Conservation (phyloP, 176 grass and related monocot species). For the bread wheat (Triticum aestivum) region DNA sequence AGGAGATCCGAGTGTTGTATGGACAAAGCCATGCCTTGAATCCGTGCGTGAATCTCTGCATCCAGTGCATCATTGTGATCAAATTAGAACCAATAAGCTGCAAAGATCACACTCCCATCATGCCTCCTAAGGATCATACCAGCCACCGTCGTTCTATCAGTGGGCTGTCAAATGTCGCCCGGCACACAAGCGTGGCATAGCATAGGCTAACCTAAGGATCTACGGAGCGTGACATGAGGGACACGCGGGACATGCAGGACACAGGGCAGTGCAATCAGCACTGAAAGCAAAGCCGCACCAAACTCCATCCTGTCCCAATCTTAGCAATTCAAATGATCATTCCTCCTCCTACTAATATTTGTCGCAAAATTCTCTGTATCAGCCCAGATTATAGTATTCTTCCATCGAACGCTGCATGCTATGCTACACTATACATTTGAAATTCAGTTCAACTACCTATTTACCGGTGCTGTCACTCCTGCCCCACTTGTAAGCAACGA, state of each 20-base stretch:
- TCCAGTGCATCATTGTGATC: too few relatives aligned
- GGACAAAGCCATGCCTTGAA: too few relatives aligned
- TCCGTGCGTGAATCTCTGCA: too few relatives aligned
- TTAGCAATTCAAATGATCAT: background rate
- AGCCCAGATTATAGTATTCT: background rate
- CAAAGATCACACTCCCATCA: too few relatives aligned
- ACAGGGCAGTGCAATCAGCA: background rate
- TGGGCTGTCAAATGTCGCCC: background rate
- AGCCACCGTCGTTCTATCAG: too few relatives aligned
- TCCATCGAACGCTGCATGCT: background rate
- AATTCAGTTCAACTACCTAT: background rate
- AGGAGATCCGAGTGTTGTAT: too few relatives aligned
- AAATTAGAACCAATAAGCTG: too few relatives aligned
- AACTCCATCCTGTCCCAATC: background rate
- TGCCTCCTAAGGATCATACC: too few relatives aligned
- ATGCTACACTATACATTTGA: background rate
- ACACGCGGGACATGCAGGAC: background rate
- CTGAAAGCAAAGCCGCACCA: slow-evolving; percentile 31
- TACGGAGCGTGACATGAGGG: background rate
- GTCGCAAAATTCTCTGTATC: background rate
- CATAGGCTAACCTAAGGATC: background rate
- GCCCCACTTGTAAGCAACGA: background rate
- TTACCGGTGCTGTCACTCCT: background rate
- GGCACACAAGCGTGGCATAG: background rate
- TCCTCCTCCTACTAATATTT: background rate